phyloP scores from a whole-genome alignment of 2,329 filamentous ascomycete species.

The Venturia carpophila region DNA sequence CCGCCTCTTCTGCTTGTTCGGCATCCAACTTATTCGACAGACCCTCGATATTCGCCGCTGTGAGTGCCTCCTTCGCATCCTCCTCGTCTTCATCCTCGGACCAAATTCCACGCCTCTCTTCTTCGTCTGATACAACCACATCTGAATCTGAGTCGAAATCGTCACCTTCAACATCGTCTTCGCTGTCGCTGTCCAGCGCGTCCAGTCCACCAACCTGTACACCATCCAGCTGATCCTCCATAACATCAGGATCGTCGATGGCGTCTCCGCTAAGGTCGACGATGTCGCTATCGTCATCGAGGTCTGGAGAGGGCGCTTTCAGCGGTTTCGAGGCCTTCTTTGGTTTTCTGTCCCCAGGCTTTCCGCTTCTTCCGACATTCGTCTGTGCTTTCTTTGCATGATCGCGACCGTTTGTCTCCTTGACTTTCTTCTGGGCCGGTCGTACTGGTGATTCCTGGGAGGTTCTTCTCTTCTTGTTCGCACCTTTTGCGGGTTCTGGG shows the following conservation, averaged over 20 bases:
- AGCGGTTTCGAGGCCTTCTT: constrained; percentile 24
- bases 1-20: constrained; percentile 67
- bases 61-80: constrained; percentile 82
- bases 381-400: constrained; percentile 27
- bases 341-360: constrained; percentile 25
- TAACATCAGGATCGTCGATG: constrained; percentile 34
- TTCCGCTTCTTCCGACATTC: constrained; percentile 30
- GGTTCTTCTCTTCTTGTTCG: constrained; percentile 27
- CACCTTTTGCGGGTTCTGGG: constrained; percentile 36
- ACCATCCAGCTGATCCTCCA: constrained; percentile 41
- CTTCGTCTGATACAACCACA: constrained; percentile 54
- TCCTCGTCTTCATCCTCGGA: constrained; percentile 90
- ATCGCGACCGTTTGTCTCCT: constrained; percentile 20
- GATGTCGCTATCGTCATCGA: constrained; percentile 25
- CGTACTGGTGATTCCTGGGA: constrained; percentile 28
- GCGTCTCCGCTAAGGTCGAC: constrained; percentile 27
- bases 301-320: constrained; percentile 24
- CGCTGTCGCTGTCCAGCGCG: constrained; percentile 32
- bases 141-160: constrained; percentile 36
- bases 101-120: constrained; percentile 56
- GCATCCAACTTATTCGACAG: constrained; percentile 77
- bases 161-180: constrained; percentile 30
- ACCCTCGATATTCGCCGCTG: constrained; percentile 91
- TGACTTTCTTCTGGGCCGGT: constrained; percentile 26
- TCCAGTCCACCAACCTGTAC: constrained; percentile 33